Evolutionary conservation across 768 basidiomycete species (phyloP), one percentile per base, ranked within the genome.

Genomic region (Leccinum disarticulatum): DNA sequence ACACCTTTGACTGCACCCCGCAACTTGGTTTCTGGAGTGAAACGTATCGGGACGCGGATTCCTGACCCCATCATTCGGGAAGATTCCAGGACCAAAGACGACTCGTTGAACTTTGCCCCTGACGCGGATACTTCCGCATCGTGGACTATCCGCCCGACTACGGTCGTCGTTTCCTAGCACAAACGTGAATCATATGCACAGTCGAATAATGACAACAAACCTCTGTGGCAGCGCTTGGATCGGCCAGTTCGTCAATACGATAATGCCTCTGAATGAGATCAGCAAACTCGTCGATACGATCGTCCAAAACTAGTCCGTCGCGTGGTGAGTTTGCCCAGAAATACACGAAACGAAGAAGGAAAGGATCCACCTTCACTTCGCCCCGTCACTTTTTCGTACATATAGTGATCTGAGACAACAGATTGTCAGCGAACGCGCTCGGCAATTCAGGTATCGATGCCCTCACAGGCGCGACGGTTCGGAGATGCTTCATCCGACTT

Each of bases 351-450:
- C 54, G 38, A 47, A 49, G 6, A 7, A 48, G 14, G 15, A 11
- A 65, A 72, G 52, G 64, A 14, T 33, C 17, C 33, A 93, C 94
- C 87, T 80, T 89, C 89, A 61, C 92, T 88, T 50, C 95, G 80
- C 68, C 91, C 91, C 2, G 85, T 84, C 27, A 90, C 80, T 75
- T 92, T 94, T 73, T 98, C 95, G 68, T 91, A 94, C 95, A 96
- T 95, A 72, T 98, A 98, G 30, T 91, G 84, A 80, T 88, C 90
- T 92, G 64, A 38, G 11, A 48, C 33, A 25, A 35, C 1, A 38
- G 38, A 35, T 49, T 46, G 56, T 65, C 51, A 61, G 33, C 10
- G 53, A 19, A 31, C 30, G 17, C 46, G 27, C 46, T 15, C 19
- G 22, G n/a, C 22, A 55, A 25, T 49, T 10, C 25, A 49, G 1